Evolutionary conservation across 208 protist species (phyloP).

Genomic region (Naegleria lovaniensis): DNA sequence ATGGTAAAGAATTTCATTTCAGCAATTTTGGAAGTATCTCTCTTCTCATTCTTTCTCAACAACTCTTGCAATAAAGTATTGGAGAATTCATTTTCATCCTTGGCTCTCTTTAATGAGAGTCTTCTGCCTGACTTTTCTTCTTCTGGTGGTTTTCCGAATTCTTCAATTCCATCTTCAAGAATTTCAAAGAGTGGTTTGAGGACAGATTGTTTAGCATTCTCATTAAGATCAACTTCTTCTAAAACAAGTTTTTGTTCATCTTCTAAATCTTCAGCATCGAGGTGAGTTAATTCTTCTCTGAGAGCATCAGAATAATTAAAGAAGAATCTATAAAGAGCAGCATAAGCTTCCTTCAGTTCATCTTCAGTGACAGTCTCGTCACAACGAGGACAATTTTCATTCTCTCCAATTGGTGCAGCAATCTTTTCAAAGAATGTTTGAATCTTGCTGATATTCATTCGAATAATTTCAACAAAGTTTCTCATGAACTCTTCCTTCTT

Average conservation of each 20-base stretch:
- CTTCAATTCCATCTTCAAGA: not conserved
- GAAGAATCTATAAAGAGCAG: not conserved
- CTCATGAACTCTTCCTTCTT: slow-evolving; percentile 54
- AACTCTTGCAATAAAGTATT: not conserved
- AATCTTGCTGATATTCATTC: slow-evolving; percentile 38
- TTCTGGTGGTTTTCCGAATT: not conserved
- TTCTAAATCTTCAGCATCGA: not conserved
- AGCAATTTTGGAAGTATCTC: not conserved
- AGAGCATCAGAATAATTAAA: not conserved
- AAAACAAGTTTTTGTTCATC: not conserved
- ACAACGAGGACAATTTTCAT: not conserved
- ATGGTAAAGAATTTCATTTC: not conserved
- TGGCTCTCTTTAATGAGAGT: not conserved
- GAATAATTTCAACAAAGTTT: slow-evolving; percentile 40
- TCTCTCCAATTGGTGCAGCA: not conserved
- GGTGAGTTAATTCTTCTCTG: not conserved
- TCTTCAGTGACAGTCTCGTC: not conserved
- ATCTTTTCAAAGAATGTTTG: slow-evolving; percentile 45
- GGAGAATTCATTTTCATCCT: not conserved
- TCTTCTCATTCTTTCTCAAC: not conserved
- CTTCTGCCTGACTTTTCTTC: not conserved
- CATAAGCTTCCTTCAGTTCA: slow-evolving; percentile 6
- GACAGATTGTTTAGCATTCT: not conserved
- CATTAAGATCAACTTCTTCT: not conserved
- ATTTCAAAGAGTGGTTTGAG: not conserved